Conservation (phyloP, 202 grass and related monocot genomes). For the Carex arenaria region DNA sequence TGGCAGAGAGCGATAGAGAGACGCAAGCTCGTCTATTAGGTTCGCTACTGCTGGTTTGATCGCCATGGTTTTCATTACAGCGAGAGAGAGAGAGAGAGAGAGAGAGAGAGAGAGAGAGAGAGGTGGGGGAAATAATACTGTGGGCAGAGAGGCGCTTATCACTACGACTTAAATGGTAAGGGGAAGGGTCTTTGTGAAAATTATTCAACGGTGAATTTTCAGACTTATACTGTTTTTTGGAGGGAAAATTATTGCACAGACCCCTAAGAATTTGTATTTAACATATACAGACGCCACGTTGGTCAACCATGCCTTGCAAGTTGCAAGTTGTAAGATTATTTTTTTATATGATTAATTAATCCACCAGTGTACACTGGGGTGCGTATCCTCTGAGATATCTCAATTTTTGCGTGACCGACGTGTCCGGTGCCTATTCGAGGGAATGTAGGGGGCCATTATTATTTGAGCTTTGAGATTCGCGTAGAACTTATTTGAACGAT, state of each 20-base stretch:
- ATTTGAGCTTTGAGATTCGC: no score
- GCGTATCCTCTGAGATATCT: no score
- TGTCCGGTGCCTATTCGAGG: no score
- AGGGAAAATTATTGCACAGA: neutral
- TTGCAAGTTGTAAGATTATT: neutral
- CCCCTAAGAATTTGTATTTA: neutral
- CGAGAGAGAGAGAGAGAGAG: neutral
- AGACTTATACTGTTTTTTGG: neutral
- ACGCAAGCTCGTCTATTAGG: conserved; percentile 62
- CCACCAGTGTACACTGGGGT: neutral
- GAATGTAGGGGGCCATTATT: no score
- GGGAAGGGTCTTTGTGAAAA: neutral
- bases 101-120: neutral
- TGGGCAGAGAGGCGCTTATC: conserved; percentile 19
- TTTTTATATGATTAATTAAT: neutral
- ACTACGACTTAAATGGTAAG: neutral
- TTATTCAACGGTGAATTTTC: neutral
- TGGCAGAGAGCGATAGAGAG: conserved; percentile 56
- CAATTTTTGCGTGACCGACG: no score
- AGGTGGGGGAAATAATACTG: neutral
- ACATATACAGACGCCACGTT: neutral
- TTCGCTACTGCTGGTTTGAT: conserved; percentile 32
- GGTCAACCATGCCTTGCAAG: neutral
- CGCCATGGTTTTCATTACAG: neutral
- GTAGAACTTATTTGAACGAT: no score